Evolutionary conservation across 495 filamentous ascomycete species (phyloP), one percentile per base, ranked within the genome.

Genomic region (Tuber brumale): DNA sequence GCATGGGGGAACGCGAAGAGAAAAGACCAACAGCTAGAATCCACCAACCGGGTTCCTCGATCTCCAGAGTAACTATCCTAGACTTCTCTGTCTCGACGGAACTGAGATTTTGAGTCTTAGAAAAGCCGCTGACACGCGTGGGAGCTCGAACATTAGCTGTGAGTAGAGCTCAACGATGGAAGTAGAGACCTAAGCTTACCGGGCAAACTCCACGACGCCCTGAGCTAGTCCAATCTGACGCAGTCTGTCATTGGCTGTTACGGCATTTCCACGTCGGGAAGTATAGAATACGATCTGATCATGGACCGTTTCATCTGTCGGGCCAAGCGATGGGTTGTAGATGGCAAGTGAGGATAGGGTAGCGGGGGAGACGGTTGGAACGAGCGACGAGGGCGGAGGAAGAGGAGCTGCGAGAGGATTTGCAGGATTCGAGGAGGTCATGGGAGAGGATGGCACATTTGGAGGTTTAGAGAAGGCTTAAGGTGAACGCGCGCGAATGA

Each of bases 211-310:
- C 75, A 97, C 93, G 90, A 98, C 97, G 73, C 94, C 95, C 86
- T 99, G 95, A 72, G 95, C 96, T 78, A 99, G 88, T n/a, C 95
- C 95, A 83, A 99, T 92, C 85, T 97, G 93, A 77, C 96, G 89
- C 81, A 98, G 84, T 77, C 88, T 91, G 85, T 95, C 91, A 83
- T 98, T 97, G 76, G 87, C 70, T 21, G 85, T 78, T 31, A 86
- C 84, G 69, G 84, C 85, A 69, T 74, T 74, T 16, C 81, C 77
- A 44, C 37, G 71, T 41, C 89, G 88, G 70, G 92, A 93, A 84
- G 92, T 93, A 84, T 93, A 93, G 87, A 97, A 98, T 74, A 97
- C 92, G 74, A 97, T 91, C 83, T 99, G 95, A 82, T 99, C 89
- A 57, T 89, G 87, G 79, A 97, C 83, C 3, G 93, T 96, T 83